Evolutionary conservation across 2,329 filamentous ascomycete species (phyloP), one percentile per base, ranked within the genome.

Genomic region (Ophiocordyceps camponoti-leonardi): DNA sequence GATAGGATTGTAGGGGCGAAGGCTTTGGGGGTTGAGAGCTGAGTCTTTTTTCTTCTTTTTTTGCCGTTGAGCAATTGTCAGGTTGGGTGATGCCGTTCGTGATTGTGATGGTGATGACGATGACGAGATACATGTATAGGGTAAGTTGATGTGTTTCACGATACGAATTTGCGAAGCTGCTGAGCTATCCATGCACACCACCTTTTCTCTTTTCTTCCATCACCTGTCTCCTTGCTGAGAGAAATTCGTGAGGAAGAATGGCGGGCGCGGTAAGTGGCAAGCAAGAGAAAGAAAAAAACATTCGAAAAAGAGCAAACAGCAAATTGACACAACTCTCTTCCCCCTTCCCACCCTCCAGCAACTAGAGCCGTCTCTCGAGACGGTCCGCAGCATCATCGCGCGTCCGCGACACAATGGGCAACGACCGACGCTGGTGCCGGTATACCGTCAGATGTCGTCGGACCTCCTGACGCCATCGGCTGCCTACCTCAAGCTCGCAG

Each of bases 391-490:
- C 41, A 54, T 71, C 46, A 57, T 73, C 47, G 56, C 58, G 43
- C 63, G 59, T 45, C 58, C 64, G 18, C 56, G 53, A 30, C 61
- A 46, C 40, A 45, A 47, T 18, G 52, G 49, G 44, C 53, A 49
- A 42, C 57, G 62, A 52, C 62, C 81, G 14, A 94, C 92, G 55
- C 75, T 93, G 50, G 75, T 94, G 10, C 86, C 87, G 2, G 63
- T 94, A 40, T 87, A 81, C 63, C 80, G 83, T 23, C 85, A 88
- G 51, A 86, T 94, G 54, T 79, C 86, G 6, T 90, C 90, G 54
- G 90, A 95, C 63, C 81, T 96, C 53, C 75, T 96, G 61, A 98
- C 90, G 1, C 92, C 92, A 3, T 90, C 86, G n/a, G 77, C 85
- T 50, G 90, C 93, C 54, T 98, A 96, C 64, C 75, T 98, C 52